Percentiles rank a stretch among this genome's conserved stretches.
phyloP scores from a whole-genome alignment of 2,329 filamentous ascomycete species.

The Fulvia fulva region DNA sequence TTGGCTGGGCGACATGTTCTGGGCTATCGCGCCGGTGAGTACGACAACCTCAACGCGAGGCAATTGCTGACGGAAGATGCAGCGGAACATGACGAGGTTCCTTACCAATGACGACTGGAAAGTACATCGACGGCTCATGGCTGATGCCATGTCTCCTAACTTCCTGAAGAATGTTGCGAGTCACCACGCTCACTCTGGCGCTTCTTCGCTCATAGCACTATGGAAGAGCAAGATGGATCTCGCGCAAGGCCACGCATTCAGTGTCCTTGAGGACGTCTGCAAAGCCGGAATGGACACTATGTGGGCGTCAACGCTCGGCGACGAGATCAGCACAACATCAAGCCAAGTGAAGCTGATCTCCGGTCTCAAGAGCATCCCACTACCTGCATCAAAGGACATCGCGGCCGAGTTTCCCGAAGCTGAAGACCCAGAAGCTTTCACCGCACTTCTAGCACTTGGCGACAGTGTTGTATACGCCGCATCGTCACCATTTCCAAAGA shows the following conservation, averaged over 20 bases:
- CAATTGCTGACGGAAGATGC: conserved; percentile 11
- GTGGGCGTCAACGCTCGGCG: conserved; percentile 38
- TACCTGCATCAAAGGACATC: conserved; percentile 3
- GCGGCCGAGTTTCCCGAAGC: conserved; percentile 20
- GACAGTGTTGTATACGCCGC: conserved; percentile 22
- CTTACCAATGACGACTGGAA: conserved; percentile 26
- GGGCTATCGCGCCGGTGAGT: conserved; percentile 17
- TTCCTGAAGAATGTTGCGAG: conserved; percentile 31
- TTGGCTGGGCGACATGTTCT: conserved; percentile 32
- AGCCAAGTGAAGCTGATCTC: conserved; percentile 12
- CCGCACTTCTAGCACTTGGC: conserved; percentile 21
- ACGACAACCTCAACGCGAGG: neutral
- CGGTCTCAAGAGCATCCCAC: neutral
- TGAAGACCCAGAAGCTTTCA: conserved; percentile 20
- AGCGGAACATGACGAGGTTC: conserved; percentile 19
- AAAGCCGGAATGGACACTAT: conserved; percentile 38
- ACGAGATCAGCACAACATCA: conserved; percentile 30
- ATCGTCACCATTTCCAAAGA: conserved; percentile 22
- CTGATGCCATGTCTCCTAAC: conserved; percentile 27
- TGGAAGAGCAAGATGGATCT: conserved; percentile 32
- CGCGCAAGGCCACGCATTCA: conserved; percentile 33
- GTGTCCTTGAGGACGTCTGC: conserved; percentile 34
- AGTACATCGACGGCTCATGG: conserved; percentile 26
- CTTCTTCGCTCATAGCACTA: conserved; percentile 26
- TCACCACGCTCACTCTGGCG: conserved; percentile 18